Percentiles rank a stretch among this genome's conserved stretches.
Conservation (phyloP, 768 basidiomycete species). For the Porpolomopsis calyptriformis region DNA sequence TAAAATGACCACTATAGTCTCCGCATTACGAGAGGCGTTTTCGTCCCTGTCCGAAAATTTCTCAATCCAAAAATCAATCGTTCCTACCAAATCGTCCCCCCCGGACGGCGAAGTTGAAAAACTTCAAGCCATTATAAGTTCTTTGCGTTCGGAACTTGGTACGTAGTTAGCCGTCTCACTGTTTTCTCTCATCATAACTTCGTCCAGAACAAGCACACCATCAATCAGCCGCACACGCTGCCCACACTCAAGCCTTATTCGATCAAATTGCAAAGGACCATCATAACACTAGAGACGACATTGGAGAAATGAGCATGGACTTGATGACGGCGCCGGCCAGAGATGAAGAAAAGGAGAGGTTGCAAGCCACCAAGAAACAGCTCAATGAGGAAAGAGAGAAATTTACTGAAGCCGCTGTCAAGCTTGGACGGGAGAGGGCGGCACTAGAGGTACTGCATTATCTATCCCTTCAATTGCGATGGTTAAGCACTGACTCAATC, state of each 20-base stretch:
- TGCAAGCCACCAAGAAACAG: slow-evolving; percentile 42
- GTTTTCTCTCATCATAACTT: background rate
- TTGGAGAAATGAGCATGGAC: slow-evolving; percentile 40
- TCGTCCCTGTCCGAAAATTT: slow-evolving; percentile 18
- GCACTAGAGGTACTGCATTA: slow-evolving; percentile 45
- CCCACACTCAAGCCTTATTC: slow-evolving; percentile 43
- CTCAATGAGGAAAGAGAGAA: slow-evolving; percentile 57
- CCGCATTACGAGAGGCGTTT: slow-evolving; percentile 29
- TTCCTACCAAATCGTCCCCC: slow-evolving; percentile 12
- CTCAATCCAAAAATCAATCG: slow-evolving; percentile 11
- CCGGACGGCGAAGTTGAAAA: slow-evolving; percentile 31
- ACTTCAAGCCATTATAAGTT: slow-evolving; percentile 38
- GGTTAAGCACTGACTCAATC: slow-evolving; percentile 6
- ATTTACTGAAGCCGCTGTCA: slow-evolving; percentile 53
- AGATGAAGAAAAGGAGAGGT: slow-evolving; percentile 44
- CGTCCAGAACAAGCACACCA: slow-evolving; percentile 37
- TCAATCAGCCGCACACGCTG: slow-evolving; percentile 29
- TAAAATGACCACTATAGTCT: slow-evolving; percentile 35
- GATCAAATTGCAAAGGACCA: slow-evolving; percentile 44
- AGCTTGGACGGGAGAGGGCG: slow-evolving; percentile 54
- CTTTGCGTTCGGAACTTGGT: slow-evolving; percentile 53
- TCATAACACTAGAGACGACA: slow-evolving; percentile 21
- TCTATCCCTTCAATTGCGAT: slow-evolving; percentile 5
- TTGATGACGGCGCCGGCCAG: slow-evolving; percentile 40
- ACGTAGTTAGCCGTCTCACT: slow-evolving; percentile 11